Evolutionary conservation across 495 filamentous ascomycete genomes (phyloP).

Genomic region (Annulohypoxylon maeteangense): DNA sequence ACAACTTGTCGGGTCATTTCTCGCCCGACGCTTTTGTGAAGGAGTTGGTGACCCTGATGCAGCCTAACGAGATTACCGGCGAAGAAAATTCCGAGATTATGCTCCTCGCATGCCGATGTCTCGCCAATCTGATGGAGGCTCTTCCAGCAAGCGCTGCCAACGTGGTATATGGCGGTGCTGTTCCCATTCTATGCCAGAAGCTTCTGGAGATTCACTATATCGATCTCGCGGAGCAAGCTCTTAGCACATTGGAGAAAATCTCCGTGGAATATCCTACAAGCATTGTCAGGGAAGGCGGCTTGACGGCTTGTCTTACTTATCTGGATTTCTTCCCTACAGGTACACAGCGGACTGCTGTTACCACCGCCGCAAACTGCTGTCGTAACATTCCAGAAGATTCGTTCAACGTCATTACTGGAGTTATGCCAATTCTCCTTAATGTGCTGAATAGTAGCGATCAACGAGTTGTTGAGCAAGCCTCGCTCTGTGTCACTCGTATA

Average conservation of each 20-base stretch:
- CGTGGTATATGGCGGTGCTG: slow-evolving; percentile 95
- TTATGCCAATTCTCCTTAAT: slow-evolving; percentile 93
- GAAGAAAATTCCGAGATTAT: slow-evolving; percentile 97
- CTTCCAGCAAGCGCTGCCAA: slow-evolving; percentile 90
- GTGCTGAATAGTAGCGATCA: slow-evolving; percentile 93
- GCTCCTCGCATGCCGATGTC: slow-evolving; percentile 94
- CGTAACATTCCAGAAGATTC: slow-evolving; percentile 94
- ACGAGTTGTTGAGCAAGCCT: slow-evolving; percentile 95
- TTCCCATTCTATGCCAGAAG: slow-evolving; percentile 93
- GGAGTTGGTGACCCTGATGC: slow-evolving; percentile 92
- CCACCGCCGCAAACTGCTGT: slow-evolving; percentile 97
- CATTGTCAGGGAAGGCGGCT: slow-evolving; percentile 94
- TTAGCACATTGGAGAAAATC: slow-evolving; percentile 97
- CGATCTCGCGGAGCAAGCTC: slow-evolving; percentile 94
- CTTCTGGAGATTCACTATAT: slow-evolving; percentile 95
- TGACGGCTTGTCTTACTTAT: slow-evolving; percentile 92
- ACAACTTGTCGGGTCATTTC: slow-evolving; percentile 96
- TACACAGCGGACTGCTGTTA: slow-evolving; percentile 95
- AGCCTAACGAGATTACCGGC: slow-evolving; percentile 81
- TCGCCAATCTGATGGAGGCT: slow-evolving; percentile 98
- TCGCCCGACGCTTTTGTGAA: slow-evolving; percentile 94
- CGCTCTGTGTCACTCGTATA: slow-evolving; percentile 94
- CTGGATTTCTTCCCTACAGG: slow-evolving; percentile 98
- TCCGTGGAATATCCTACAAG: slow-evolving; percentile 95
- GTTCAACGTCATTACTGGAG: slow-evolving; percentile 86